phyloP scores from a whole-genome alignment of 768 basidiomycete species.

The Strobilomyces dryophilus region DNA sequence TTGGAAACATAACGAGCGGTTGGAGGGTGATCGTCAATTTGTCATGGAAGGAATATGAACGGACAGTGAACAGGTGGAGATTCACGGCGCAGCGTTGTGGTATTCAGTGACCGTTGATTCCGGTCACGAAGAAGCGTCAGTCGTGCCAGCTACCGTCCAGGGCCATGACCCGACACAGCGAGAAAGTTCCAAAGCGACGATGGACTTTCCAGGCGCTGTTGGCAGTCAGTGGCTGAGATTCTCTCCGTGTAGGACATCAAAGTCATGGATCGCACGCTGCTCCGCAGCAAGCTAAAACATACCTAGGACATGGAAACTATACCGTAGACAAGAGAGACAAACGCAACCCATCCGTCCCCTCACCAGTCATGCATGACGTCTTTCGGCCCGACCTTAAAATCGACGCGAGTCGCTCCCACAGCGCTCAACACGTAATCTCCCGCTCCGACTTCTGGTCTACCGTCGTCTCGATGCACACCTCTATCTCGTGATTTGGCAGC shows the following conservation, averaged over 20 bases:
- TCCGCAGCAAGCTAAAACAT: neutral
- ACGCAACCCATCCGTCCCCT: neutral
- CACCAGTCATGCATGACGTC: neutral
- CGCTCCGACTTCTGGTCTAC: constrained; percentile 10
- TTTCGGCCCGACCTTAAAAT: neutral
- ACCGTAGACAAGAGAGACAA: no score
- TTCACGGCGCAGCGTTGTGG: neutral
- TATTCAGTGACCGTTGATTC: no score
- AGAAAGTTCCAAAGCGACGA: no score
- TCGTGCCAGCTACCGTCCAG: no score
- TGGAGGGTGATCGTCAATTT: neutral
- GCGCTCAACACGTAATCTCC: neutral
- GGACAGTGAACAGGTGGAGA: neutral
- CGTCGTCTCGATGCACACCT: constrained; percentile 12
- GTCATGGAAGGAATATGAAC: neutral
- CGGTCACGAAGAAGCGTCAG: no score
- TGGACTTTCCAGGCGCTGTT: no score
- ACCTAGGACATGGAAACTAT: neutral
- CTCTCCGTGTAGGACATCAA: no score
- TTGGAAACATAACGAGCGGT: neutral
- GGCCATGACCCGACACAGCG: no score
- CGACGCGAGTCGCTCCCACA: neutral
- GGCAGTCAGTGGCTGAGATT: no score
- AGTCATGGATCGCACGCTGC: no score
- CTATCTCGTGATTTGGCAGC: neutral